Evolutionary conservation across 345 rosid genomes (phyloP).

Genomic region (Hibiscus mutabilis): DNA sequence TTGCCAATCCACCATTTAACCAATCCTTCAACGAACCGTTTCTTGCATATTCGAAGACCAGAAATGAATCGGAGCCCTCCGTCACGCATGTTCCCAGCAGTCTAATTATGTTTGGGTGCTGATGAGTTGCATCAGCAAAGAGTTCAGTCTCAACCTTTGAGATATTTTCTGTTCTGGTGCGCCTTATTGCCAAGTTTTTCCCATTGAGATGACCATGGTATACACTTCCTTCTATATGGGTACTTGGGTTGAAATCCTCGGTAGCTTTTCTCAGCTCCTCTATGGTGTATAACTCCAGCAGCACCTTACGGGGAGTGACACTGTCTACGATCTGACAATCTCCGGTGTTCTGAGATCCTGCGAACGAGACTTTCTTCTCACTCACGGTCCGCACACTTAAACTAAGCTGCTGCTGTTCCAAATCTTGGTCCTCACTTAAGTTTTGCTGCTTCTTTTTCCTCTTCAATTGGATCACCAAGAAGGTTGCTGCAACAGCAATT

Average conservation of each 20-base stretch:
- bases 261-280: slow-evolving; percentile 76
- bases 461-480: slow-evolving; percentile 39
- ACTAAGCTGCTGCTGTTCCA: slow-evolving; percentile 68
- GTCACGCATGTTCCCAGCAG: slow-evolving; percentile 60
- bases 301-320: slow-evolving; percentile 33
- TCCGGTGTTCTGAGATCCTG: slow-evolving; percentile 73
- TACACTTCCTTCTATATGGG: slow-evolving; percentile 68
- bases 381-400: slow-evolving; percentile 63
- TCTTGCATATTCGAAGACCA: slow-evolving; percentile 76
- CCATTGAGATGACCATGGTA: slow-evolving; percentile 79
- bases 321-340: slow-evolving; percentile 40
- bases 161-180: slow-evolving; percentile 23
- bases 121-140: slow-evolving; percentile 47
- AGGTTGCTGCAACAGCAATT: slow-evolving; percentile 34
- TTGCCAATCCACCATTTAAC: slow-evolving; percentile 86
- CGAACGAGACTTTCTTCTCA: slow-evolving; percentile 79
- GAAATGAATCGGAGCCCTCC: slow-evolving; percentile 35
- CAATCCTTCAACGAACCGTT: slow-evolving; percentile 92
- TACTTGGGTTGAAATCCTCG: slow-evolving; percentile 63
- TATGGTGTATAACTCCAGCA: slow-evolving; percentile 51
- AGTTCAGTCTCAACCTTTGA: slow-evolving; percentile 43
- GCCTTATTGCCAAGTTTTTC: slow-evolving; percentile 67
- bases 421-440: slow-evolving; percentile 22
- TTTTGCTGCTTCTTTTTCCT: slow-evolving; percentile 39
- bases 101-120: slow-evolving; percentile 68